Evolutionary conservation across 345 rosid genomes (phyloP), one percentile per base, ranked within the genome.

Genomic region (Cardiospermum halicacabum): DNA sequence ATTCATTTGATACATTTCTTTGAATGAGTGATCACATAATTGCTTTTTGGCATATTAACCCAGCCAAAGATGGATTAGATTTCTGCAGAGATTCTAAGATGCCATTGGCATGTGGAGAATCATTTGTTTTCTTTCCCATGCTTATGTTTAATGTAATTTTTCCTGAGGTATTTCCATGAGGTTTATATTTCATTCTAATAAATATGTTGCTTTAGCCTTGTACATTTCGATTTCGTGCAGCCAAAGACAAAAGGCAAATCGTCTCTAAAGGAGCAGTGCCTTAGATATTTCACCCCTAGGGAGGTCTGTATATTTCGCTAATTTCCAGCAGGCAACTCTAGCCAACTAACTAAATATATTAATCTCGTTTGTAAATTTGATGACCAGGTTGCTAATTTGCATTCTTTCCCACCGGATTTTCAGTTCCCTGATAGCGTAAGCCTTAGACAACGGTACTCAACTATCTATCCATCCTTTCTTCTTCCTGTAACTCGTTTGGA

Each of bases 281-380:
- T 90, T 67, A 82, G 96, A 84, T 93, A 86, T 70, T 90, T 93
- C 78, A 88, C 97, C 47, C 98, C 96, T 0, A 85, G 89, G 67
- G 97, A 93, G 96, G 94, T 88, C 55, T 25, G 47, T 39, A 24
- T 68, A 64, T 9, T 48, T 70, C 42, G 40, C 62, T 19, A 25
- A 0, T 60, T 15, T 45, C 30, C 54, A 13, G 32, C 27, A 18
- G 60, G 56, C 60, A 11, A 34, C 32, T 64, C 11, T 71, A 42
- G n/a, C n/a, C n/a, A 61, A n/a, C 12, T n/a, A 36, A 36, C 30
- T 53, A 50, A 47, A 31, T 19, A 60, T 75, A 30, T 37, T 2
- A 53, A 42, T 13, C 62, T 16, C 18, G 47, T 48, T 34, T 59
- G 32, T 13, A 15, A 50, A 12, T 30, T 50, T 61, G 55, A 60